Conservation (phyloP, 2,329 filamentous ascomycete genomes). For the Aureobasidium sp. region DNA sequence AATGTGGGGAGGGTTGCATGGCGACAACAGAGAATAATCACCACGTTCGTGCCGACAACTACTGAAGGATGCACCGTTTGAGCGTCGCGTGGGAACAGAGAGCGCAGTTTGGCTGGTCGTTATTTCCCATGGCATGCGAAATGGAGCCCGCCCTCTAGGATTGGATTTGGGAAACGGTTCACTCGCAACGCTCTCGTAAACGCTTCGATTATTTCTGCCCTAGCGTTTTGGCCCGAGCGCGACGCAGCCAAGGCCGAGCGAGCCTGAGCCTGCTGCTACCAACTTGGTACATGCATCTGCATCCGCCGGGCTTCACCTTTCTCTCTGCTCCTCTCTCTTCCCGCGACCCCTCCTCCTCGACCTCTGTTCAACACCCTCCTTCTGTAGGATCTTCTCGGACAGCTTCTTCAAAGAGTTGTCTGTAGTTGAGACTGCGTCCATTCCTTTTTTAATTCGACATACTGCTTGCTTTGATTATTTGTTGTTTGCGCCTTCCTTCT, state of each 20-base stretch:
- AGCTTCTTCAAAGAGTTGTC: not conserved
- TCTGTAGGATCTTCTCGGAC: slow-evolving; percentile 10
- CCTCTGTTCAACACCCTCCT: not conserved
- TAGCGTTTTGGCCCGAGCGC: slow-evolving; percentile 2
- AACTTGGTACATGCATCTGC: slow-evolving; percentile 9
- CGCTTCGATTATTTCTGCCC: slow-evolving; percentile 5
- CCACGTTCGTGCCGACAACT: not conserved
- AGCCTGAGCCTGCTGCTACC: slow-evolving; percentile 6
- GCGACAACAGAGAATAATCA: not conserved
- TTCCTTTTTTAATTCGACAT: slow-evolving; percentile 9
- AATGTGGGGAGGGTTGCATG: not conserved
- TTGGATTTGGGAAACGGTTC: not conserved
- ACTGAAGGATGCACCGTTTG: not conserved
- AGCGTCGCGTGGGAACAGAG: not conserved
- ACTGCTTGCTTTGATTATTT: slow-evolving; percentile 11
- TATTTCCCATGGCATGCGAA: not conserved
- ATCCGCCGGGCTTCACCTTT: not conserved
- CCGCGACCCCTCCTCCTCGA: slow-evolving; percentile 9
- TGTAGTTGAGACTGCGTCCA: slow-evolving; percentile 10
- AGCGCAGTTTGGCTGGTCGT: not conserved
- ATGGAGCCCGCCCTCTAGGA: not conserved
- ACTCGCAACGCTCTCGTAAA: not conserved
- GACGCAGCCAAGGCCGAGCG: not conserved
- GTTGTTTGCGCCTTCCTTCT: slow-evolving; percentile 9
- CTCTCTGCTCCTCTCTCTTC: not conserved